A percentile compares a stretch with the other conserved stretches of the same genome.
Evolutionary conservation across 2,329 filamentous ascomycete genomes (phyloP).

Genomic region (Neospermospora avenae): DNA sequence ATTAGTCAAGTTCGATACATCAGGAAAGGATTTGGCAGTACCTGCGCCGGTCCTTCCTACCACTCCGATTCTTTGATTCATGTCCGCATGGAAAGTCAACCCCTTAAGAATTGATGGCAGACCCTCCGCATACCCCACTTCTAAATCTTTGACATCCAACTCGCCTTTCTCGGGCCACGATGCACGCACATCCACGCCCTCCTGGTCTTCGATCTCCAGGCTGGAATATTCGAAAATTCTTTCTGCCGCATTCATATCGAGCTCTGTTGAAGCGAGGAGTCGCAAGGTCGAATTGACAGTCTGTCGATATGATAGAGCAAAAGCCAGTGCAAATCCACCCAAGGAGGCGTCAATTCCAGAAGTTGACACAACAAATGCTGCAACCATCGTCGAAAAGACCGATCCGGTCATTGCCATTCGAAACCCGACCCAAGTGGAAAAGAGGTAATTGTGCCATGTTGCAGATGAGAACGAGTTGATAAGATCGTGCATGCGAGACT

Average conservation of each 20-base stretch:
- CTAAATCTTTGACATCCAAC: slow-evolving; percentile 66
- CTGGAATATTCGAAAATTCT: slow-evolving; percentile 70
- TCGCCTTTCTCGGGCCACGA: slow-evolving; percentile 72
- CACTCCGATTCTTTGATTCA: slow-evolving; percentile 48
- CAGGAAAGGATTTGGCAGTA: not conserved
- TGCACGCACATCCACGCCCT: slow-evolving; percentile 57
- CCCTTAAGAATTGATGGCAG: slow-evolving; percentile 67
- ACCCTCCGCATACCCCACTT: slow-evolving; percentile 66
- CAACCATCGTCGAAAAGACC: slow-evolving; percentile 62
- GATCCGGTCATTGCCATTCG: slow-evolving; percentile 67
- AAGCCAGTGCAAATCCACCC: slow-evolving; percentile 71
- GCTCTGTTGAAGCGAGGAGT: slow-evolving; percentile 64
- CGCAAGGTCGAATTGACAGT: slow-evolving; percentile 63
- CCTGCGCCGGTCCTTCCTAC: slow-evolving; percentile 32
- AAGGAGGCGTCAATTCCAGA: slow-evolving; percentile 62
- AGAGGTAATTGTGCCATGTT: slow-evolving; percentile 56
- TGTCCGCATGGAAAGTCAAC: slow-evolving; percentile 60
- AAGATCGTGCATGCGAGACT: slow-evolving; percentile 62
- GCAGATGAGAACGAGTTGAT: slow-evolving; percentile 65
- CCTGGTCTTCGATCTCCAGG: slow-evolving; percentile 63
- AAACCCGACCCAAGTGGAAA: slow-evolving; percentile 66
- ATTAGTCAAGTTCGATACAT: not conserved
- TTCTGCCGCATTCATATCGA: slow-evolving; percentile 75
- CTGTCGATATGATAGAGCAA: slow-evolving; percentile 64
- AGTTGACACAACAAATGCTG: slow-evolving; percentile 58